phyloP scores from a whole-genome alignment of 805 yeast species.

The Komagataella mondaviorum region DNA sequence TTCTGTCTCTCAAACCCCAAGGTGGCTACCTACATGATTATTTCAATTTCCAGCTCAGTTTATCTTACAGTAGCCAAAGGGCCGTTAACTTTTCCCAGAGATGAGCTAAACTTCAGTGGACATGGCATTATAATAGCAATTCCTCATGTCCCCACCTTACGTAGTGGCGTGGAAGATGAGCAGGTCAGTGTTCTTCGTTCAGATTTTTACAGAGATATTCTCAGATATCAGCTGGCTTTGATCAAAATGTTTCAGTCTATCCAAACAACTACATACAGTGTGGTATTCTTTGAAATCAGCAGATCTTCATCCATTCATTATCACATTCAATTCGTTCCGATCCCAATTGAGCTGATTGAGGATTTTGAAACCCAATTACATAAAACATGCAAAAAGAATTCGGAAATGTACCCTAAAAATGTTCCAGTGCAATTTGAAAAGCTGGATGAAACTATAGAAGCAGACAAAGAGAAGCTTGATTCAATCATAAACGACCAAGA shows the following conservation, averaged over 20 bases:
- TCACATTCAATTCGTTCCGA: constrained; percentile 67
- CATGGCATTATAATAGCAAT: constrained; percentile 76
- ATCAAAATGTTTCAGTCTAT: constrained; percentile 26
- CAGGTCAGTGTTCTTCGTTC: constrained; percentile 2
- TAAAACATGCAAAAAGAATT: constrained; percentile 29
- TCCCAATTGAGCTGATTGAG: constrained; percentile 29
- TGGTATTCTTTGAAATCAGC: constrained; percentile 61
- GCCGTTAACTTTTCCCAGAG: constrained; percentile 48
- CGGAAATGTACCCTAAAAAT: constrained; percentile 30
- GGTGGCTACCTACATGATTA: constrained; percentile 66
- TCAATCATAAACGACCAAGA: constrained; percentile 17
- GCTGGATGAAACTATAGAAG: constrained; percentile 11
- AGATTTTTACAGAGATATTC: neutral
- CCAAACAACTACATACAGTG: constrained; percentile 26
- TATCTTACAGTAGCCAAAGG: constrained; percentile 81
- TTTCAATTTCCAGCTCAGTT: constrained; percentile 52
- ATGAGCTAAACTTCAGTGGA: constrained; percentile 47
- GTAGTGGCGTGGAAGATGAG: constrained; percentile 12
- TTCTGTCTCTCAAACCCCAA: constrained; percentile 76
- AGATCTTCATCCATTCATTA: constrained; percentile 54
- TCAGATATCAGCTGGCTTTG: constrained; percentile 12
- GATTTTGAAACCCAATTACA: constrained; percentile 33
- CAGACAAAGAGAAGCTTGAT: constrained; percentile 10
- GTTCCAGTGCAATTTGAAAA: constrained; percentile 24
- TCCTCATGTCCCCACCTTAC: constrained; percentile 43